A percentile compares a stretch with the other conserved stretches of the same genome.
Evolutionary conservation across 768 basidiomycete genomes (phyloP).

Genomic region (Pleurotus eryngii): DNA sequence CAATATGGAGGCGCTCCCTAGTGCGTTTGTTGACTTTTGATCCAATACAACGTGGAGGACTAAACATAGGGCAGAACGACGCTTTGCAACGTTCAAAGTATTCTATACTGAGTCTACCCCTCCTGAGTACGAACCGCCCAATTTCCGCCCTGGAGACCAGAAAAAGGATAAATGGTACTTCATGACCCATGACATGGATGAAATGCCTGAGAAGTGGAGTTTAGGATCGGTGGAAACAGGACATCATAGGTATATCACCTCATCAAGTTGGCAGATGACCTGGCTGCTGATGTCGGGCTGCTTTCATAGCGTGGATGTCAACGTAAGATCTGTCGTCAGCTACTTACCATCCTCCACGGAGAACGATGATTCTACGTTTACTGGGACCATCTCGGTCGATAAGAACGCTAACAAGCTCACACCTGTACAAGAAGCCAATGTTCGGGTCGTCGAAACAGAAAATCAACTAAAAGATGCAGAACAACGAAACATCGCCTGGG

Average conservation of each 20-base stretch:
- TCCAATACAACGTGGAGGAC: background rate
- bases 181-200: conserved; percentile 69
- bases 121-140: conserved; percentile 78
- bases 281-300: too few relatives aligned
- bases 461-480: conserved; percentile 61
- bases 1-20: conserved; percentile 76
- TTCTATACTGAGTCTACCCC: conserved; percentile 82
- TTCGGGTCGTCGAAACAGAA: conserved; percentile 52
- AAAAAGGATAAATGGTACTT: conserved; percentile 79
- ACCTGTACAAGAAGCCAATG: conserved; percentile 53
- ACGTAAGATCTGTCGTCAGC: conserved; percentile 68
- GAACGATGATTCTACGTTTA: conserved; percentile 53
- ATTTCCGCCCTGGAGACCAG: conserved; percentile 69
- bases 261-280: too few relatives aligned
- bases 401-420: conserved; percentile 33
- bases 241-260: conserved; percentile 58
- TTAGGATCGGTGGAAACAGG: conserved; percentile 69
- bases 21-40: conserved; percentile 36
- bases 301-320: conserved; percentile 57
- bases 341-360: conserved; percentile 65
- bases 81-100: conserved; percentile 86
- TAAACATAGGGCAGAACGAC: conserved; percentile 47
- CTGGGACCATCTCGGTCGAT: conserved; percentile 40
- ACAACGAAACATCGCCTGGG: conserved; percentile 64
- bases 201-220: conserved; percentile 71